Conservation (phyloP, 2,329 filamentous ascomycete species). For the Fusarium anthophilum region DNA sequence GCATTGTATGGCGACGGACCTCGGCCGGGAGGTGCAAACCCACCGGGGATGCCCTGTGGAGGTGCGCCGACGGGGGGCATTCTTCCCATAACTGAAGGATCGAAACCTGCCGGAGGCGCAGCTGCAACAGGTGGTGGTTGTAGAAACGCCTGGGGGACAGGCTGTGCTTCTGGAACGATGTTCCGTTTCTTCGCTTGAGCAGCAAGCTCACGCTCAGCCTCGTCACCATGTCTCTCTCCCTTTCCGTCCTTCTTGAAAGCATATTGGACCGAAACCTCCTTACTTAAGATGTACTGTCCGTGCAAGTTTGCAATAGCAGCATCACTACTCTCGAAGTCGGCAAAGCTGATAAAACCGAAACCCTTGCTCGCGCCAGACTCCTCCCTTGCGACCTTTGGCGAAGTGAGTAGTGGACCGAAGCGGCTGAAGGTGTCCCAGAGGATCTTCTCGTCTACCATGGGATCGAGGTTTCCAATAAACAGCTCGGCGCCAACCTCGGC, state of each 20-base stretch:
- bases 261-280: slow-evolving; percentile 95
- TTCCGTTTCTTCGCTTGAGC: slow-evolving; percentile 95
- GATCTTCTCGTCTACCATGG: slow-evolving; percentile 94
- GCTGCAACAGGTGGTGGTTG: slow-evolving; percentile 42
- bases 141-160: slow-evolving; percentile 78
- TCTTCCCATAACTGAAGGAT: slow-evolving; percentile 46
- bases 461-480: slow-evolving; percentile 94
- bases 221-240: slow-evolving; percentile 93
- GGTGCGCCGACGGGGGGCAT: slow-evolving; percentile 43
- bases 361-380: slow-evolving; percentile 90
- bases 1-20: slow-evolving; percentile 49
- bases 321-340: slow-evolving; percentile 92
- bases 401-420: slow-evolving; percentile 84
- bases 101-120: slow-evolving; percentile 47
- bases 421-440: slow-evolving; percentile 94
- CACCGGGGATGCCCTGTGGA: slow-evolving; percentile 49
- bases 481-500: slow-evolving; percentile 96
- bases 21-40: slow-evolving; percentile 50
- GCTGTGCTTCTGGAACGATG: slow-evolving; percentile 82
- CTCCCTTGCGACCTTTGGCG: slow-evolving; percentile 93
- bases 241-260: slow-evolving; percentile 99
- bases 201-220: slow-evolving; percentile 90
- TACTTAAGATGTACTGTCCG: slow-evolving; percentile 96
- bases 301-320: slow-evolving; percentile 93
- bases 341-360: slow-evolving; percentile 94